Evolutionary conservation across 148 eudicot genomes (phyloP).

Genomic region (Vaccinium darrowii): DNA sequence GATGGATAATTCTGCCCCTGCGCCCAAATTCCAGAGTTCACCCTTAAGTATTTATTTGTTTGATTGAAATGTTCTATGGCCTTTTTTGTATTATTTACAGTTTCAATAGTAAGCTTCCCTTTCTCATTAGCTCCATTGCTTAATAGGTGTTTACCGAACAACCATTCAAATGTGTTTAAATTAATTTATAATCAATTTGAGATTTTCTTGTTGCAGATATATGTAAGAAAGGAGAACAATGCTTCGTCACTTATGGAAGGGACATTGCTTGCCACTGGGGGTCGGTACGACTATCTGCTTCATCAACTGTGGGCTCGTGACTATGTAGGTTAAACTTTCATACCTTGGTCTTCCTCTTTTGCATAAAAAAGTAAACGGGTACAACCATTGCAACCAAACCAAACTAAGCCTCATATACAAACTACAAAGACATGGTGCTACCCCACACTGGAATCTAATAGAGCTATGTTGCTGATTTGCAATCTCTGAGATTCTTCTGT

Average conservation of each 20-base stretch:
- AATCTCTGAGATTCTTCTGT: neutral
- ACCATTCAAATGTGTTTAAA: neutral
- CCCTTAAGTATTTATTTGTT: neutral
- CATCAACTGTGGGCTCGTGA: constrained; percentile 53
- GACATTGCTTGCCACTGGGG: constrained; percentile 84
- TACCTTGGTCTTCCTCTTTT: neutral
- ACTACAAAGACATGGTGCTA: neutral
- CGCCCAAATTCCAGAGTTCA: neutral
- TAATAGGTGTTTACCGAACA: neutral
- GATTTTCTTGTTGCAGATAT: constrained; percentile 49
- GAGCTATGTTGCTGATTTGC: neutral
- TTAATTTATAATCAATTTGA: constrained; percentile 6
- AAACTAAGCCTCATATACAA: neutral
- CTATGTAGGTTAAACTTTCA: constrained; percentile 45
- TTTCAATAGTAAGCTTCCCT: neutral
- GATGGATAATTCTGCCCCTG: neutral
- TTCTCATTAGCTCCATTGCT: neutral
- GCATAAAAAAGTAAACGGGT: neutral
- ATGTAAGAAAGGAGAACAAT: constrained; percentile 61
- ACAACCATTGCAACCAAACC: neutral
- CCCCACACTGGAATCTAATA: neutral
- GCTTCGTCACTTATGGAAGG: constrained; percentile 70
- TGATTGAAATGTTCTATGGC: neutral
- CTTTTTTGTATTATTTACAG: neutral
- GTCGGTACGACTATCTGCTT: constrained; percentile 82